Base-by-base conservation (phyloP, 768 basidiomycete genomes). In the Trametes elegans region DNA sequence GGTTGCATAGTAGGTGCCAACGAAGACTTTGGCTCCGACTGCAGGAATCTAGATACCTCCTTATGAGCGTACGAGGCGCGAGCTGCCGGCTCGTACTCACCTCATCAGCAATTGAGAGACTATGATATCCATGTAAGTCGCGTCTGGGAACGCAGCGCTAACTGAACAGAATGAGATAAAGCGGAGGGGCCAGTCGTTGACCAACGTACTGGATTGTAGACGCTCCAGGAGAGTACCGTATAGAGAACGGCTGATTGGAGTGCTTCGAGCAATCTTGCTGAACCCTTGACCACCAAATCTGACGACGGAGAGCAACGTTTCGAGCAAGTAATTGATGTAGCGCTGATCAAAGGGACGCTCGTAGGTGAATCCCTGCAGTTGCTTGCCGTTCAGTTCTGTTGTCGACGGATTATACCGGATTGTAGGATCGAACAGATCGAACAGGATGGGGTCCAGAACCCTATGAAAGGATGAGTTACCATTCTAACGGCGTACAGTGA, bases 211-310 rank as follows among this genome's bases (percentile, higher is more conserved):
- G 9, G 71, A 61, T 58, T 84, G 79, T 13, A 88, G 76, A 59
- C 89, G 77, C 54, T 82, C 75, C 8, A 83, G 63, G 8, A 98
- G 71, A 3, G 77, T 83, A 6, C 75, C 56, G 65, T 92, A 82
- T 34, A 82, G 74, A 3, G 90, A 85, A 28, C 85, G 81, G 57
- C 79, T 82, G 49, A 93, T 73, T 10, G 74, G 71, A 1, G 84
- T 83, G 11, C 77, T 76, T 49, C 87, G 80, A 0, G 90, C 85
- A 2, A 86, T 79, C 62, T 89, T 89, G 41, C 83, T 78, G 65
- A 97, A 88, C 0, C 90, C 92, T 69, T 92, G 90, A 2, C 94
- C 94, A 1, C 95, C 95, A 65, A 94, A 95, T 31, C 85, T 82
- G 49, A 90, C 81, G 10, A 97, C 76, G 0, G 85, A 84, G 10